These are phyloP conservation scores for sorghum (Sorghum bicolor) DNA, from an alignment of 176 grass and related monocot genomes.

Conservation along the genomic window Sorghum_bicolor_NCBIv3 NC_012871.2:8879001-8879500, in stretches of 20 bases:
- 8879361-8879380: conserved; percentile 76
- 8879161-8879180: conserved; percentile 37
- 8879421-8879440: conserved; percentile 54
- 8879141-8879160: conserved; percentile 52
- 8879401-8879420: conserved; percentile 51
- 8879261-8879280: conserved; percentile 57
- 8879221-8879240: conserved; percentile 52
- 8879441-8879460: conserved; percentile 46
- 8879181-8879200: conserved; percentile 57
- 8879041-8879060: conserved; percentile 67
- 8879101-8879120: conserved; percentile 44
- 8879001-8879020: too few relatives aligned
- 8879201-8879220: conserved; percentile 32
- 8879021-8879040: conserved; percentile 28
- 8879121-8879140: conserved; percentile 46
- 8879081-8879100: conserved; percentile 24
- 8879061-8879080: conserved; percentile 52
- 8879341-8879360: conserved; percentile 79
- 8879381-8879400: conserved; percentile 54
- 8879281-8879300: conserved; percentile 58
- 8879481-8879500: conserved; percentile 26
- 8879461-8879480: conserved; percentile 34
- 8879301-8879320: conserved; percentile 50
- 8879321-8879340: conserved; percentile 58
- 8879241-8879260: conserved; percentile 12